These are phyloP conservation scores for Ramicandelaber brevisporus DNA, from an alignment of 192 early-diverging fungal species.

Conservation along the genomic window DNA sequence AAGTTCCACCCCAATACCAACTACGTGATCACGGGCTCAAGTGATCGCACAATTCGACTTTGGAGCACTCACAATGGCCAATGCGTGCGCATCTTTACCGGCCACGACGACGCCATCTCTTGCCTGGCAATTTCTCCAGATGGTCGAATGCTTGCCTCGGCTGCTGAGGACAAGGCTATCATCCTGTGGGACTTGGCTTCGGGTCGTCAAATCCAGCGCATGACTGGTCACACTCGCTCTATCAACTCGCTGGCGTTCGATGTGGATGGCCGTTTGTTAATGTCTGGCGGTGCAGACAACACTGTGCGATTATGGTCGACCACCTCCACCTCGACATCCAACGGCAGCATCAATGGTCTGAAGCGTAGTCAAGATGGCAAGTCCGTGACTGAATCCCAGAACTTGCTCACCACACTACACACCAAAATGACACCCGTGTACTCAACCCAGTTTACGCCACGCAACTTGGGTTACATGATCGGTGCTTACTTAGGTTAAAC, in stretches of 20 bases:
- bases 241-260: slow-evolving; percentile 76
- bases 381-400: slow-evolving; percentile 14
- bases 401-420: slow-evolving; percentile 44
- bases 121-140: slow-evolving; percentile 78
- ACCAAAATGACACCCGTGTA: slow-evolving; percentile 87
- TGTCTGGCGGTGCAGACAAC: slow-evolving; percentile 65
- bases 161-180: slow-evolving; percentile 37
- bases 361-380: slow-evolving; percentile 14
- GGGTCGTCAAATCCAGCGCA: slow-evolving; percentile 52
- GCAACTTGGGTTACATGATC: slow-evolving; percentile 63
- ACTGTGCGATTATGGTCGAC: slow-evolving; percentile 65
- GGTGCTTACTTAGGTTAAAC: slow-evolving; percentile 23
- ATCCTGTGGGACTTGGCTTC: slow-evolving; percentile 79
- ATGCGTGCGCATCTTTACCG: slow-evolving; percentile 73
- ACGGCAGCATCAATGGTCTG: slow-evolving; percentile 3
- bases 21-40: slow-evolving; percentile 79
- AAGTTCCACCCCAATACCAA: slow-evolving; percentile 93
- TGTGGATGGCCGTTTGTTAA: slow-evolving; percentile 46
- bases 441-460: slow-evolving; percentile 51
- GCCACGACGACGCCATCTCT: slow-evolving; percentile 59
- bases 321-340: slow-evolving; percentile 11
- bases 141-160: slow-evolving; percentile 71
- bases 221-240: slow-evolving; percentile 61
- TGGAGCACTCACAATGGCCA: slow-evolving; percentile 85
- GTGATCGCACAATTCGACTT: slow-evolving; percentile 63